These are phyloP conservation scores for Scenedesmus sp. DNA, from an alignment of 163 green algal species.

Conservation along the genomic window DNA sequence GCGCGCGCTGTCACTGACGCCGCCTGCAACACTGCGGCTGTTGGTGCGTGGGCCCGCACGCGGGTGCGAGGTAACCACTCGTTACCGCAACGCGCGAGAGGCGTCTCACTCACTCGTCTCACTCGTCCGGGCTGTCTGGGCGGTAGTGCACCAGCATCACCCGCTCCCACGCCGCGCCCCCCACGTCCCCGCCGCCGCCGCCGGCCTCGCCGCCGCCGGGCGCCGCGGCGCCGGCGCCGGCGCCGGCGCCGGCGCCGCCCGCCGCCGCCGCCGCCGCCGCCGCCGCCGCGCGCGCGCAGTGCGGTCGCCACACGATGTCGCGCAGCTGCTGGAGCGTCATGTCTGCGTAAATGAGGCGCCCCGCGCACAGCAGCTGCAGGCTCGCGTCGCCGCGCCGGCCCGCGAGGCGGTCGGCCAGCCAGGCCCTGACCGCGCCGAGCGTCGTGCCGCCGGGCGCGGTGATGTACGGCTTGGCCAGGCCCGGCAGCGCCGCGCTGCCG, in stretches of 20 bases:
- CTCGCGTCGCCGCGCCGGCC: neutral
- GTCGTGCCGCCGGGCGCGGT: neutral
- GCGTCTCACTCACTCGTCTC: too few relatives aligned
- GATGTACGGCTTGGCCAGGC: conserved; percentile 22
- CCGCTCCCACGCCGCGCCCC: neutral
- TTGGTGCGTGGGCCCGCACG: too few relatives aligned
- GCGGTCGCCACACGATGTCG: neutral
- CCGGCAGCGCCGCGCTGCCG: neutral
- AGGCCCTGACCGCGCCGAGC: neutral
- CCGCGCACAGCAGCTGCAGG: conserved; percentile 13
- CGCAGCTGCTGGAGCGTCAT: conserved; percentile 19
- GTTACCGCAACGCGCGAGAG: too few relatives aligned
- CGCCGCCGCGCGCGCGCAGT: neutral
- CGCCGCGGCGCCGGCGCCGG: too few relatives aligned
- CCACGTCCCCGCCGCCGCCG: too few relatives aligned
- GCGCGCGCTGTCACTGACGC: too few relatives aligned
- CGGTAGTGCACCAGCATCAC: conserved; percentile 31
- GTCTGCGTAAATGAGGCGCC: neutral
- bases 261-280: neutral
- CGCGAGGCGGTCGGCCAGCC: conserved; percentile 12
- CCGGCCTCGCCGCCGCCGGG: too few relatives aligned
- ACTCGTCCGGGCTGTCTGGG: too few relatives aligned
- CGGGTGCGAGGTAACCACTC: too few relatives aligned
- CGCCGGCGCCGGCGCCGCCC: too few relatives aligned
- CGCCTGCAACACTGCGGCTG: too few relatives aligned